Base-by-base conservation (phyloP, 495 filamentous ascomycete genomes). In the Penicillium diatomitis region DNA sequence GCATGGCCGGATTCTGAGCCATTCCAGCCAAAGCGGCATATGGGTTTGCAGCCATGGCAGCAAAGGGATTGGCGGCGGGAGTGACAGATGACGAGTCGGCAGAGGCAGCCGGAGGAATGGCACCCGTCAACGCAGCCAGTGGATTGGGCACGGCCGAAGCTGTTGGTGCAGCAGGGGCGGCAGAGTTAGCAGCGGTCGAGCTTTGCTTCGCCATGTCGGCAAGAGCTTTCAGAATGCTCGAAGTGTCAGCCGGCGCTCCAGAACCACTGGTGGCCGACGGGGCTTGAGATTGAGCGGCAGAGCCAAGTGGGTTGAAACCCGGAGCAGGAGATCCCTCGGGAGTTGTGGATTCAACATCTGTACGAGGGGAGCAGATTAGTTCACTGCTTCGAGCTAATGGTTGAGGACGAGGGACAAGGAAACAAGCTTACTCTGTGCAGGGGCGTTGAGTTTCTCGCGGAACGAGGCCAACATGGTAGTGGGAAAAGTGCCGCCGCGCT, bases 401-500 rank as follows among this genome's bases (percentile, higher is more conserved):
- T 34, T 29, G 40, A n/a, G 6, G 42, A 11, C 32, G 47, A 8
- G 46, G 12, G 32, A 8, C 40, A 31, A 5, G 20, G 41, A 42
- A 30, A 43, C 31, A 20, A 32, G n/a, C 84, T 82, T 85, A 88
- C 84, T 79, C 58, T 76, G 74, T 47, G 69, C 69, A 48, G 79
- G 69, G 48, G 79, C 73, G 50, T 76, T 83, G 62, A 96, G 67
- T 66, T 87, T 92, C 60, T 89, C 77, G 64, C 90, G 95, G 77
- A 96, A 95, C 10, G 80, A 80, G 41, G 78, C 76, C 59, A 98
- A 78, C 83, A 95, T 85, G 32, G 81, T 62, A 20, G 80, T 63
- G 29, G 91, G 90, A 68, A 98, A 97, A 30, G 90, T 97, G 60
- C 82, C 81, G 48, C 88, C 89, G 52, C 90, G 90, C 63, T 97